These are phyloP conservation scores for Termitomyces sp. DNA, from an alignment of 1,284 basidiomycete genomes.

Conservation along the genomic window DNA sequence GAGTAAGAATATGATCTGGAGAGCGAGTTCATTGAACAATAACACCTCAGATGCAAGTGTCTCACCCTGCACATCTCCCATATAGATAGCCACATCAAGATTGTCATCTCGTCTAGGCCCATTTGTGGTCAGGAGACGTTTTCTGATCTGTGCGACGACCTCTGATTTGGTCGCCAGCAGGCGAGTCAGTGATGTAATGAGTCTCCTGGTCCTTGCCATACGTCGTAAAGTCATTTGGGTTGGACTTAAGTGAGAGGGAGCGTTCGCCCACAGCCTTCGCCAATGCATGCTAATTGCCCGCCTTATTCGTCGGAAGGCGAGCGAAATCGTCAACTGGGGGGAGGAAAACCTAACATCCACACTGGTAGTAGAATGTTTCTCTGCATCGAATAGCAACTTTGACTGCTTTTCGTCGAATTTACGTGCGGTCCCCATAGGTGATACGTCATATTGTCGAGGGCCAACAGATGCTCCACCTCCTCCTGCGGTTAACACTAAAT, in stretches of 20 bases:
- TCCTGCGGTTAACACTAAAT: slow-evolving; percentile 48
- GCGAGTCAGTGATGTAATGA: slow-evolving; percentile 80
- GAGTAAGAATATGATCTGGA: slow-evolving; percentile 84
- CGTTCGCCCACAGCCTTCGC: slow-evolving; percentile 14
- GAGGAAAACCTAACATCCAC: slow-evolving; percentile 26
- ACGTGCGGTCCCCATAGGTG: neutral
- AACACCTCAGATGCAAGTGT: neutral
- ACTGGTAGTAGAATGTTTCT: slow-evolving; percentile 4
- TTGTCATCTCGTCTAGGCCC: slow-evolving; percentile 36
- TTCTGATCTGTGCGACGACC: slow-evolving; percentile 77
- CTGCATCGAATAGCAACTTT: neutral
- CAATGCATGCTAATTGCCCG: slow-evolving; percentile 23
- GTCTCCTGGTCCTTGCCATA: slow-evolving; percentile 76
- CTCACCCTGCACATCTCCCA: slow-evolving; percentile 89
- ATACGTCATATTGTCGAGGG: neutral
- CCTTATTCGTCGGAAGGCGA: slow-evolving; percentile 28
- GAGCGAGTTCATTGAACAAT: neutral
- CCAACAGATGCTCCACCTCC: slow-evolving; percentile 4
- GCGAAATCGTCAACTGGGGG: slow-evolving; percentile 27
- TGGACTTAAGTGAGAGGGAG: slow-evolving; percentile 21
- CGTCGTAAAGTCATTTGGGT: slow-evolving; percentile 51
- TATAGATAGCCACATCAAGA: slow-evolving; percentile 77
- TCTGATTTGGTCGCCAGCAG: slow-evolving; percentile 81
- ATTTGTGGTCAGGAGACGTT: slow-evolving; percentile 53
- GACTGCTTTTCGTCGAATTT: neutral